Conservation (phyloP, 2,329 filamentous ascomycete species). For the Cladosporium sp. region DNA sequence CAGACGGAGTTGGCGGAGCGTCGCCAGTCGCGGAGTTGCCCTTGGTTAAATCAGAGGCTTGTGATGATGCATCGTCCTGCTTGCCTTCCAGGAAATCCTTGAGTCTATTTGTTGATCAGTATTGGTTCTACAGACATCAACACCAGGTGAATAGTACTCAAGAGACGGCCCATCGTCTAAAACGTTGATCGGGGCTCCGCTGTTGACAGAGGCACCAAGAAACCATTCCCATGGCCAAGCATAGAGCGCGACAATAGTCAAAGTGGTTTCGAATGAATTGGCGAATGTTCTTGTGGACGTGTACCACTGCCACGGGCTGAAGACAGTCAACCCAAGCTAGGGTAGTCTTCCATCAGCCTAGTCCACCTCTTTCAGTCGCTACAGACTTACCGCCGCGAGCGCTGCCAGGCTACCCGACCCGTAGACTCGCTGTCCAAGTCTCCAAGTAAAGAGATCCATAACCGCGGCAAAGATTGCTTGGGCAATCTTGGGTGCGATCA, state of each 20-base stretch:
- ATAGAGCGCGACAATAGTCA: slow-evolving; percentile 73
- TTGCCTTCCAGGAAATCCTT: slow-evolving; percentile 8
- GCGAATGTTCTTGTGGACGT: slow-evolving; percentile 89
- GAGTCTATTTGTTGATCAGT: background rate
- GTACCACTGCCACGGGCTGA: slow-evolving; percentile 95
- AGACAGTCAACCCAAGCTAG: slow-evolving; percentile 65
- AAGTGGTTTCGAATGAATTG: slow-evolving; percentile 84
- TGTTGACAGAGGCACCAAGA: slow-evolving; percentile 5
- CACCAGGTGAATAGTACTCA: background rate
- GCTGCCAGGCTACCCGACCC: too few species aligned
- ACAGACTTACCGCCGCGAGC: too few species aligned
- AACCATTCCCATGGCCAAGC: slow-evolving; percentile 74
- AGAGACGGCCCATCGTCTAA: background rate
- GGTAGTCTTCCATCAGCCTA: too few species aligned
- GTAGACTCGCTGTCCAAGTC: slow-evolving; percentile 67
- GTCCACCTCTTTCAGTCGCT: too few species aligned
- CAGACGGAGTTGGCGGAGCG: background rate
- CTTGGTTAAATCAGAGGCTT: background rate
- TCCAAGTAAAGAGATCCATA: slow-evolving; percentile 84
- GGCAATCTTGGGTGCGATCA: slow-evolving; percentile 65
- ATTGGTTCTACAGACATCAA: too few species aligned
- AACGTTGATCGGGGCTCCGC: background rate
- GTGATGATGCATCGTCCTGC: background rate
- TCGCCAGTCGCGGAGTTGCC: background rate
- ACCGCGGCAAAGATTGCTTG: slow-evolving; percentile 74